Conservation (phyloP, 2,329 filamentous ascomycete genomes). For the Mycocentrospora acerina region DNA sequence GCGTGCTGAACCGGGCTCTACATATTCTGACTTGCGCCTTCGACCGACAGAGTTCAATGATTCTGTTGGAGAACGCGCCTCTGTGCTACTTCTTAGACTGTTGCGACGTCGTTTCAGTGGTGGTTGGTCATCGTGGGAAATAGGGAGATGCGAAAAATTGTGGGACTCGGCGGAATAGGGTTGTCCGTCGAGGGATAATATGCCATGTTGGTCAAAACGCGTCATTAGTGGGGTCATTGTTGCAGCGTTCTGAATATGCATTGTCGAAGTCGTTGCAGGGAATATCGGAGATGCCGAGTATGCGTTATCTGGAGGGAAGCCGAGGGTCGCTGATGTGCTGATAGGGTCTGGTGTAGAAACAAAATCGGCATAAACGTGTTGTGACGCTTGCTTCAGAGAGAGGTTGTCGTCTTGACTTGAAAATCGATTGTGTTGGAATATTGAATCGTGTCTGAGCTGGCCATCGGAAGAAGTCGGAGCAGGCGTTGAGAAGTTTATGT, state of each 20-base stretch:
- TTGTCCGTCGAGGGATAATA: slow-evolving; percentile 1
- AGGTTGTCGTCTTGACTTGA: background rate
- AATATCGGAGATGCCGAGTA: slow-evolving; percentile 5
- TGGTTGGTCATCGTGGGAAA: background rate
- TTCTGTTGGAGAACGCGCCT: slow-evolving; percentile 1
- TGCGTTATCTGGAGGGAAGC: background rate
- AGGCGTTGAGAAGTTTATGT: background rate
- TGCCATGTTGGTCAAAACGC: slow-evolving; percentile 7
- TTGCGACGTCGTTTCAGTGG: slow-evolving; percentile 4
- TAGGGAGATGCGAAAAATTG: background rate
- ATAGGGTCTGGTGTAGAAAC: background rate
- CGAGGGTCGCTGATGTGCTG: background rate
- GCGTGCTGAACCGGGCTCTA: slow-evolving; percentile 28
- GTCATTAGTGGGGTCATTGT: slow-evolving; percentile 11
- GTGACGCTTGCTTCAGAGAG: background rate
- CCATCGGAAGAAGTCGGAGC: background rate
- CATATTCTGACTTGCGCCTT: slow-evolving; percentile 18
- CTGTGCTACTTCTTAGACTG: slow-evolving; percentile 4
- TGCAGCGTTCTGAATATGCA: background rate
- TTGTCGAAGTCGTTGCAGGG: slow-evolving; percentile 2
- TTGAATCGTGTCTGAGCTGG: background rate
- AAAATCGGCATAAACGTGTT: background rate
- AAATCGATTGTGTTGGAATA: background rate
- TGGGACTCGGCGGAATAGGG: background rate
- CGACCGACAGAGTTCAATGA: slow-evolving; percentile 5